Base-by-base conservation (phyloP, 306 rosid genomes). In the Cucurbita maxima region DNA sequence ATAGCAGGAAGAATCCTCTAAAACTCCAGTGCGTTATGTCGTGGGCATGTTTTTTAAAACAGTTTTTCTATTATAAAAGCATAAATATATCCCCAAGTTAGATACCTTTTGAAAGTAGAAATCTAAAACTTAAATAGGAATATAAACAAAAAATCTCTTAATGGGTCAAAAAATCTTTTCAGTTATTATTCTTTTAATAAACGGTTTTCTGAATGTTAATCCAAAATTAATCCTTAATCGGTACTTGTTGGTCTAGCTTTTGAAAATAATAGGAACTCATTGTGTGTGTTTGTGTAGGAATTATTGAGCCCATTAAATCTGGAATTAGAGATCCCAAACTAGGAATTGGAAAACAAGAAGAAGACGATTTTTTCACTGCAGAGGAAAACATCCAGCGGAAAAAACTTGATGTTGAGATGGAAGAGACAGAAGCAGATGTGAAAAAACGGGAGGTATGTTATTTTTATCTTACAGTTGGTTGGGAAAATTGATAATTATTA, bases 281-380 rank as follows among this genome's bases (percentile, higher is more conserved):
- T 40, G 10, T 47, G 51, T 10, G n/a, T 30, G 58, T 54, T 74
- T 37, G 63, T 71, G 58, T 76, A 93, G 98, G 98, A 76, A 93
- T 93, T 40, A 76, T 25, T 79, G 96, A 93, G 79, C 97, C 98
- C 67, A 90, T 93, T 75, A 90, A 89, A 82, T 90, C 98, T 77
- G 97, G 97, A 72, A 90, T 90, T 36, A 90, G 98, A 84, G 98
- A 93, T 82, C 86, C 98, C 62, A 88, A 89, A 75, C 77, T 93
- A 57, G 98, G 98, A 18, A 73, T 94, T 60, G 98, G 97, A 38
- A 90, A 94, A 82, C 98, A 88, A 84, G 97, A 93, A 79, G 94
- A 93, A 71, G 98, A 94, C 56, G 96, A 90, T 74, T 94, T 82
- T 83, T 94, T 87, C 78, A 94, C 98, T n/a, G 96, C 98, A 38